Base-by-base conservation (phyloP, 306 rosid genomes). In the Fragaria nilgerrensis region DNA sequence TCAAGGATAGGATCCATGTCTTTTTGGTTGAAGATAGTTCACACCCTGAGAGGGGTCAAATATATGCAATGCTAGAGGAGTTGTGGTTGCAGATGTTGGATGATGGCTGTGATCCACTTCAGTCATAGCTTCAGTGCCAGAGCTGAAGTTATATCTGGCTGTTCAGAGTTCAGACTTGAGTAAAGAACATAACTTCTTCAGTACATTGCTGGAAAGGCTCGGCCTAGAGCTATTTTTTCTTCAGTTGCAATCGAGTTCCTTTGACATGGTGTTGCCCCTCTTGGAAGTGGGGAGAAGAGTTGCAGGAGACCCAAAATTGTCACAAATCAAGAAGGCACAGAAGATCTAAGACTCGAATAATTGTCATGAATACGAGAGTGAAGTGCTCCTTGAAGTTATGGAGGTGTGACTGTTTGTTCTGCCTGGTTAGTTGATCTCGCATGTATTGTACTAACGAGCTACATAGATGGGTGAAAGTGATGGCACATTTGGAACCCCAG, bases 71-170 rank as follows among this genome's bases (percentile, higher is more conserved):
- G 88, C 90, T 92, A 56, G 88, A 90, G 83, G 88, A 88, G 75
- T 73, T 92, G 63, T 87, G 90, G 90, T 64, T 81, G 86, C 93
- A 87, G 83, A 75, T 87, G 87, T 63, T 87, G 73, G 97, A 90
- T 82, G 87, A 88, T 68, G 77, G 79, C 78, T 45, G 70, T 84
- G 89, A 87, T 69, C 88, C 79, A 68, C 79, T 87, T 27, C 62
- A 74, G 82, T 75, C 68, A 73, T 83, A 78, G 77, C 77, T 74
- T 68, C 47, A 22, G 63, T 75, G 44, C 1, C 29, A 80, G 3
- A 7, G n/a, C 52, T 22, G 73, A 78, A 48, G 73, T 69, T 34
- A 32, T 23, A 9, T n/a, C n/a, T 48, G 25, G 23, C 22, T 13
- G 58, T 70, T 65, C 55, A 2, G 11, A 47, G 39, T 27, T 61